A percentile compares a stretch with the other conserved stretches of the same genome.
These are phyloP conservation scores for Cordyceps cateniannulata DNA, from an alignment of 2,329 filamentous ascomycete genomes.

Conservation along the genomic window DNA sequence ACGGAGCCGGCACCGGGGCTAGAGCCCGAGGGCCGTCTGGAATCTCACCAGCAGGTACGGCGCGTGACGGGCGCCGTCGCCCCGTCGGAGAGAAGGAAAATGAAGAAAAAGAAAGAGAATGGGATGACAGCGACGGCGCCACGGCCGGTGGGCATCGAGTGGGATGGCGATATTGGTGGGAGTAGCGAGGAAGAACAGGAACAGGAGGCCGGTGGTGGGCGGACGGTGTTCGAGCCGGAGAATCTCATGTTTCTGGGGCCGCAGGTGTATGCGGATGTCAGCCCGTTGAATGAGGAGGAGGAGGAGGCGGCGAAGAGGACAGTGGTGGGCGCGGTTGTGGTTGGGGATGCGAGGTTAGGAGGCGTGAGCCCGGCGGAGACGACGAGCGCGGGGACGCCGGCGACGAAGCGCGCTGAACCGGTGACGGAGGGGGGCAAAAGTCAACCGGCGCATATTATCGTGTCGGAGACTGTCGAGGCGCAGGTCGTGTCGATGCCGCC, in stretches of 20 bases:
- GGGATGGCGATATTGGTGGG: slow-evolving; percentile 26
- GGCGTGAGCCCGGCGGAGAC: slow-evolving; percentile 24
- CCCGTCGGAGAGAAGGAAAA: slow-evolving; percentile 5
- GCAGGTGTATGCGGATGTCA: slow-evolving; percentile 39
- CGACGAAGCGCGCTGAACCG: neutral
- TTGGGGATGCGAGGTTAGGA: slow-evolving; percentile 12
- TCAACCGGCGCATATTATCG: neutral
- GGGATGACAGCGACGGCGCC: slow-evolving; percentile 28
- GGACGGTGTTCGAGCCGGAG: slow-evolving; percentile 43
- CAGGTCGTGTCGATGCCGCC: neutral
- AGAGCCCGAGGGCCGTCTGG: slow-evolving; percentile 46
- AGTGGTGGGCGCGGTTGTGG: slow-evolving; percentile 16
- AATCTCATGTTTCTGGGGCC: slow-evolving; percentile 48
- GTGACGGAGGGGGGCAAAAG: neutral
- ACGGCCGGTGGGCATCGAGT: slow-evolving; percentile 18
- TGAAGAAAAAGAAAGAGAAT: slow-evolving; percentile 12
- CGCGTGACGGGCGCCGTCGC: slow-evolving; percentile 22
- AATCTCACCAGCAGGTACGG: slow-evolving; percentile 44
- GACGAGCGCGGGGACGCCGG: slow-evolving; percentile 12
- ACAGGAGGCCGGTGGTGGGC: slow-evolving; percentile 25
- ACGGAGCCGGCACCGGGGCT: slow-evolving; percentile 32
- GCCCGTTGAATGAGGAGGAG: slow-evolving; percentile 35
- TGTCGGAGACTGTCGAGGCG: neutral
- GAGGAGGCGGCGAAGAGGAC: slow-evolving; percentile 24
- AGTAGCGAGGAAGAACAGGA: slow-evolving; percentile 26